Evolutionary conservation across 768 basidiomycete genomes (phyloP).

Genomic region (Chalciporus chontae): DNA sequence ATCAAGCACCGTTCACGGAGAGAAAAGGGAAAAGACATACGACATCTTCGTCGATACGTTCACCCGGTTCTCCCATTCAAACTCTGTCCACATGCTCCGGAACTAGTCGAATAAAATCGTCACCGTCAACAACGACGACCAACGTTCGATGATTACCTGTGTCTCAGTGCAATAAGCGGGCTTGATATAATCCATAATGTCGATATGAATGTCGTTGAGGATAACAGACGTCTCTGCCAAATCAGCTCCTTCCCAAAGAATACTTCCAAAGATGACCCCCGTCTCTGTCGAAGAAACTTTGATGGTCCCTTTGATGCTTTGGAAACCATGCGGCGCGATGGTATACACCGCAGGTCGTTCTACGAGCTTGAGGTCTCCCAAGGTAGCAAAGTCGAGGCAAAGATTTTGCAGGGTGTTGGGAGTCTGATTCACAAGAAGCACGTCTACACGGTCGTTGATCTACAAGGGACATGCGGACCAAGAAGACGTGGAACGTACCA

Average conservation of each 20-base stretch:
- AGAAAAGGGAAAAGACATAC: conserved; percentile 44
- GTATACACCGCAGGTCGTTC: conserved; percentile 94
- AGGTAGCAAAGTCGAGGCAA: conserved; percentile 93
- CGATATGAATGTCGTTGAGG: conserved; percentile 94
- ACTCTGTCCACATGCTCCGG: conserved; percentile 99
- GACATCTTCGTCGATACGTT: conserved; percentile 84
- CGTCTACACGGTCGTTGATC: conserved; percentile 50
- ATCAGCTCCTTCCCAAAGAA: conserved; percentile 90
- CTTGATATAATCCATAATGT: conserved; percentile 60
- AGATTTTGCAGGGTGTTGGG: conserved; percentile 92
- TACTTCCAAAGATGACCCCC: conserved; percentile 97
- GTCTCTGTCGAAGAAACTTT: conserved; percentile 98
- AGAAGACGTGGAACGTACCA: conserved; percentile 41
- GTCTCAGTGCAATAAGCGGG: conserved; percentile 92
- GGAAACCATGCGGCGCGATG: conserved; percentile 94
- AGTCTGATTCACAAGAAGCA: conserved; percentile 95
- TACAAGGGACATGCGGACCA: not conserved
- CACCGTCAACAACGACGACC: conserved; percentile 6
- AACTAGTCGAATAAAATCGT: conserved; percentile 48
- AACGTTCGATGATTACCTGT: conserved; percentile 49
- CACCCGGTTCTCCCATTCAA: conserved; percentile 99
- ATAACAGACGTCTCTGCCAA: conserved; percentile 91
- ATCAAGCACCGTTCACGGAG: not conserved
- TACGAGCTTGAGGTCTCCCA: conserved; percentile 95
- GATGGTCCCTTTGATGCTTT: conserved; percentile 97